These are phyloP conservation scores for Termitomyces sp. DNA, from an alignment of 768 basidiomycete species.

Conservation along the genomic window DNA sequence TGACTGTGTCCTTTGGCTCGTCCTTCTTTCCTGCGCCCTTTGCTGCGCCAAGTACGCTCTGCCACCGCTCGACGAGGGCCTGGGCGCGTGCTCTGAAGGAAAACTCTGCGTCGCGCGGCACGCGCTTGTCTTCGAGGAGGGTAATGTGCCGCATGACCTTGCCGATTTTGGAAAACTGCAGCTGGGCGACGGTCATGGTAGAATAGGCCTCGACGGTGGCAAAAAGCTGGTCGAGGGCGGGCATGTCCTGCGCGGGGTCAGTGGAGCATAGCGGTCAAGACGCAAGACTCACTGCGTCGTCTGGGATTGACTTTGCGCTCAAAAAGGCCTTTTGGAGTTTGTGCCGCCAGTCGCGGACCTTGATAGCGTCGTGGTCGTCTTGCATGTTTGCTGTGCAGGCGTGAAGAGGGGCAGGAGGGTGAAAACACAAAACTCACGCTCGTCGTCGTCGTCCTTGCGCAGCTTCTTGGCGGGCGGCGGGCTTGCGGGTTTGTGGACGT, in stretches of 20 bases:
- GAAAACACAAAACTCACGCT: constrained; percentile 41
- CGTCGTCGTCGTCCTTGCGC: constrained; percentile 55
- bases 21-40: constrained; percentile 5
- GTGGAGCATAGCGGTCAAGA: neutral
- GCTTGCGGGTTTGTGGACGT: constrained; percentile 38
- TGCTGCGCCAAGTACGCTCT: constrained; percentile 29
- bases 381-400: constrained; percentile 22
- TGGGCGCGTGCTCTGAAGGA: constrained; percentile 59
- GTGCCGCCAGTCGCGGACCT: constrained; percentile 79
- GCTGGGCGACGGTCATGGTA: constrained; percentile 64
- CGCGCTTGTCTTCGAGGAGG: constrained; percentile 35
- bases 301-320: constrained; percentile 12
- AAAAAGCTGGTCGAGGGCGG: constrained; percentile 58
- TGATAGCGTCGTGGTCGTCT: constrained; percentile 56
- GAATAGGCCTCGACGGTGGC: constrained; percentile 64
- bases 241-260: constrained; percentile 56
- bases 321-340: constrained; percentile 72
- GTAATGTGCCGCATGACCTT: constrained; percentile 81
- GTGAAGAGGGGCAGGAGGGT: neutral
- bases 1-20: neutral
- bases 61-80: constrained; percentile 59
- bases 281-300: constrained; percentile 11
- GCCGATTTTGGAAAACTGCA: constrained; percentile 70
- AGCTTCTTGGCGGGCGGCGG: constrained; percentile 64
- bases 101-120: constrained; percentile 51